phyloP scores from a whole-genome alignment of 129 eudicot species.

The Cynara cardunculus region DNA sequence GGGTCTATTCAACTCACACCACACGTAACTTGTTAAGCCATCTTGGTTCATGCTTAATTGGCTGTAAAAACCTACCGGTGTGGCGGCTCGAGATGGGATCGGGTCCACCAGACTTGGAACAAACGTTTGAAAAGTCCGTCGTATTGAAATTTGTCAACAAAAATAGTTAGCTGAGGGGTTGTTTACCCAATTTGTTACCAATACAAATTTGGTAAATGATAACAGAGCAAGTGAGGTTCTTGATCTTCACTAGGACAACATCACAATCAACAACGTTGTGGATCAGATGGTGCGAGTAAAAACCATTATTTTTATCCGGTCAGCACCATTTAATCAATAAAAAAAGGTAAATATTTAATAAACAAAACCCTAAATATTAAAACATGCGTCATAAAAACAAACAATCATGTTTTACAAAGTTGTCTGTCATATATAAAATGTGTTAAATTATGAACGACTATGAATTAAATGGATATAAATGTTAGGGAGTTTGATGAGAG shows the following conservation, averaged over 20 bases:
- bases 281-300: neutral
- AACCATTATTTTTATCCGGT: neutral
- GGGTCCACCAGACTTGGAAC: neutral
- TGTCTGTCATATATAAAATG: no score
- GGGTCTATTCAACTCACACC: constrained; percentile 1
- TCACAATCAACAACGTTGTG: neutral
- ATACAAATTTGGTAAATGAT: neutral
- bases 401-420: neutral
- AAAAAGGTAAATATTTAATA: neutral
- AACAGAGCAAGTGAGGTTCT: neutral
- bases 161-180: neutral
- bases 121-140: neutral
- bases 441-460: neutral
- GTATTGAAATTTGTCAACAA: neutral
- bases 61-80: neutral
- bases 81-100: neutral
- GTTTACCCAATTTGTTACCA: neutral
- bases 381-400: neutral
- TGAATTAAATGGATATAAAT: no score
- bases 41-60: neutral
- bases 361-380: no score
- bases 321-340: neutral
- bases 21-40: constrained; percentile 16
- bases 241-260: neutral
- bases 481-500: neutral